Evolutionary conservation across 2,329 filamentous ascomycete genomes (phyloP).

Genomic region (Coccinonectria pachysandricola): DNA sequence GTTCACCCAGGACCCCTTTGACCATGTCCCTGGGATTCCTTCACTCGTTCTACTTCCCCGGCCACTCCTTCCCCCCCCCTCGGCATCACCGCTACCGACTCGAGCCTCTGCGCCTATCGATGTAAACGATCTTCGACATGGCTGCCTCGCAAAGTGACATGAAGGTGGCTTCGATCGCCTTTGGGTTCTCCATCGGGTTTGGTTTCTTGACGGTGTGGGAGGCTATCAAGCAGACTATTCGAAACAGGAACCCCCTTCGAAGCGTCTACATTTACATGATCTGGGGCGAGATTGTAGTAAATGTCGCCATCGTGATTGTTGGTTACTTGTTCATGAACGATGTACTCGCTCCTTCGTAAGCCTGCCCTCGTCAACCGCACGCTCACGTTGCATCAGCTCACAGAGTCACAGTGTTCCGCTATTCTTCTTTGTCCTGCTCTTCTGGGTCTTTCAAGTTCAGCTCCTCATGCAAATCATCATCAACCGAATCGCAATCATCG

Average conservation of each 20-base stretch:
- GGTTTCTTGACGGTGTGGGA: constrained; percentile 30
- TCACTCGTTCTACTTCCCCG: no score
- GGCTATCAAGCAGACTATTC: constrained; percentile 31
- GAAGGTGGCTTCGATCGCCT: constrained; percentile 21
- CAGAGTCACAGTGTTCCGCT: constrained; percentile 23
- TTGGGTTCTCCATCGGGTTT: constrained; percentile 29
- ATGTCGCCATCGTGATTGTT: constrained; percentile 27
- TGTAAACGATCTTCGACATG: no score
- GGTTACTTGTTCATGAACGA: constrained; percentile 30
- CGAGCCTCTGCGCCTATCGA: no score
- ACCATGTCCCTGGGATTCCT: no score
- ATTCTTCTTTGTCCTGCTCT: constrained; percentile 25
- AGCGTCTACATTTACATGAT: constrained; percentile 34
- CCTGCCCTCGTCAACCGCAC: not conserved
- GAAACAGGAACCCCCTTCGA: constrained; percentile 23
- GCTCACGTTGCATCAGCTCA: no score
- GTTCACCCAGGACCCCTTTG: no score
- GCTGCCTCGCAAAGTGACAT: constrained; percentile 7
- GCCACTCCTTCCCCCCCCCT: no score
- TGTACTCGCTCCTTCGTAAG: constrained; percentile 22
- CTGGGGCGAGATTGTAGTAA: constrained; percentile 33
- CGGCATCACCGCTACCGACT: no score
- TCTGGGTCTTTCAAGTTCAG: constrained; percentile 38
- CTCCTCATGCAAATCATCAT: constrained; percentile 45
- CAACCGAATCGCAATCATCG: constrained; percentile 41